Base-by-base conservation (phyloP, 1,284 basidiomycete species). In the Austroboletus novae-zelandiae region DNA sequence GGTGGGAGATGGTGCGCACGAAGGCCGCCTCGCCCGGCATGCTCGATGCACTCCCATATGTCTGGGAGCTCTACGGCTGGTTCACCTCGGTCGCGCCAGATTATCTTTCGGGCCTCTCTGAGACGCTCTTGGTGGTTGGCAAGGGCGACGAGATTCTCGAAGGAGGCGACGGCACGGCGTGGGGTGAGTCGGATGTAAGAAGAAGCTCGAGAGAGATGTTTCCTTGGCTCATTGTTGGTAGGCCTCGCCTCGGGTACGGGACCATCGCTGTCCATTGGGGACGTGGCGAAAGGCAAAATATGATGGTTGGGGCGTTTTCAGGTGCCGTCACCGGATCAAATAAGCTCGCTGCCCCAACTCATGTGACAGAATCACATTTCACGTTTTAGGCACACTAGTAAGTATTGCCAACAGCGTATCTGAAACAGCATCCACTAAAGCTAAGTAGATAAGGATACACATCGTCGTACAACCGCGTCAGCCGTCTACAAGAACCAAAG, bases 1-100 rank as follows among this genome's bases (percentile, higher is more conserved):
- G 18, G 15, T 10, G 4, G 15, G 5, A 9, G 15, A 50, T 13
- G 37, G 20, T 49, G 83, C 91, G 72, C 64, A 94, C 93, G 78
- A 29, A 91, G 59, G 23, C 84, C 90, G 13, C 93, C 88, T 44
- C 79, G 77, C 5, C 78, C 71, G 0, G 91, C 91, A 64, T 95
- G 86, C 43, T 84, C 79, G 18, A 89, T 61, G 53, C 89, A 89
- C 51, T 87, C 81, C 67, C 83, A 80, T 18, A 89, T 59, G 54
- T 84, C 84, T 35, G 75, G 65, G 8, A 95, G 70, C 54, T 91
- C 83, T 1, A 81, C 79, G 0, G 84, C 82, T 36, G 83, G 83
- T 69, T 94, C 87, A 5, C 90, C 91, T 57, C 81, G 74, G 57
- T 89, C 83, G 32, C 93, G 77, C 91, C 93, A 96, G 2, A 96